These are phyloP conservation scores for Penicillium sp. DNA, from an alignment of 2,329 filamentous ascomycete genomes.

Conservation along the genomic window DNA sequence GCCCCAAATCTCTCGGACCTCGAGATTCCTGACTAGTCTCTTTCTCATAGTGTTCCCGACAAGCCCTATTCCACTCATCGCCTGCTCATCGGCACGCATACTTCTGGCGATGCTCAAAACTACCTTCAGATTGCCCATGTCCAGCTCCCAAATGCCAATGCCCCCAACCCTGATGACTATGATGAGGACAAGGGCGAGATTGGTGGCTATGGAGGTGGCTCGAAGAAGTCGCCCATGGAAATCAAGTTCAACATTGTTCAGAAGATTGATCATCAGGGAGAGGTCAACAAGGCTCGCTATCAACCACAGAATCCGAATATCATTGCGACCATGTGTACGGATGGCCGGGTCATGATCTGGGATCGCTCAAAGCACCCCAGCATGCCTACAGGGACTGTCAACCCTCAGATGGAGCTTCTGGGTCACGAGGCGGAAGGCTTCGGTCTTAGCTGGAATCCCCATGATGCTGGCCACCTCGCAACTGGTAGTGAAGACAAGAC, in stretches of 20 bases:
- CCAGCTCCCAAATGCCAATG: slow-evolving; percentile 80
- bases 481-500: slow-evolving; percentile 93
- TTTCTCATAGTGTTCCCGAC: slow-evolving; percentile 66
- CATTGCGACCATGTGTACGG: slow-evolving; percentile 88
- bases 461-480: slow-evolving; percentile 78
- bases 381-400: slow-evolving; percentile 73
- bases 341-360: slow-evolving; percentile 89
- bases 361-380: slow-evolving; percentile 93
- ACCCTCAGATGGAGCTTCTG: slow-evolving; percentile 81
- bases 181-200: slow-evolving; percentile 92
- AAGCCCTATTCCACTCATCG: slow-evolving; percentile 89
- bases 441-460: slow-evolving; percentile 89
- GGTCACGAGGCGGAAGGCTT: slow-evolving; percentile 92
- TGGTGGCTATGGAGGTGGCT: slow-evolving; percentile 80
- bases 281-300: slow-evolving; percentile 98
- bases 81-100: slow-evolving; percentile 92
- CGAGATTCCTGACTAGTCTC: slow-evolving; percentile 7
- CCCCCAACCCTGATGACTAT: slow-evolving; percentile 78
- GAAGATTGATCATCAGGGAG: slow-evolving; percentile 93
- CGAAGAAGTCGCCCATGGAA: slow-evolving; percentile 69
- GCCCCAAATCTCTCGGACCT: background rate
- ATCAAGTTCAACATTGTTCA: slow-evolving; percentile 93
- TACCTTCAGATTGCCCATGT: slow-evolving; percentile 95
- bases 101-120: slow-evolving; percentile 82
- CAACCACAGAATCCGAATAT: slow-evolving; percentile 97